Evolutionary conservation across 139 green algal genomes (phyloP).

Genomic region (Chlamydomonas sp.): DNA sequence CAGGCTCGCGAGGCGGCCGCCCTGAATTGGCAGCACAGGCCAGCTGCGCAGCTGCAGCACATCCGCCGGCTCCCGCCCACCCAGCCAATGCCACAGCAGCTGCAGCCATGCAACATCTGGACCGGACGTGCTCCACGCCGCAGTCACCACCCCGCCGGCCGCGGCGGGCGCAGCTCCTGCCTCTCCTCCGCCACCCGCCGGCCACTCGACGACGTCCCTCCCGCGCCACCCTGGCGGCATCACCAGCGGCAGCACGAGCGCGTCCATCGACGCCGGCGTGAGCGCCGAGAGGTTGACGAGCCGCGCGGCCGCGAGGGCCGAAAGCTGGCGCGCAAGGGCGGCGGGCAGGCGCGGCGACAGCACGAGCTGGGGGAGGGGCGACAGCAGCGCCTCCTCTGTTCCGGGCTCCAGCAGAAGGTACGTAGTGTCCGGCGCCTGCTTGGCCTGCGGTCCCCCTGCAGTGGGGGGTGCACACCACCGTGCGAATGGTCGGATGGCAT

Average conservation of each 20-base stretch:
- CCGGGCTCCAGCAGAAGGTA: no score
- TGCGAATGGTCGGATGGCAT: no score
- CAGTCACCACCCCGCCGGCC: no score
- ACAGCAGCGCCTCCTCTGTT: conserved; percentile 31
- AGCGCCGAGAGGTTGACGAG: conserved; percentile 31
- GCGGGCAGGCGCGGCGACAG: conserved; percentile 9
- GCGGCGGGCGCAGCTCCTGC: neutral
- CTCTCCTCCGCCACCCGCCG: neutral
- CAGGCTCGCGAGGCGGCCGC: conserved; percentile 30
- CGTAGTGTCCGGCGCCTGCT: no score
- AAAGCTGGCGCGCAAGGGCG: neutral
- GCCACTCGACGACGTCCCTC: conserved; percentile 2
- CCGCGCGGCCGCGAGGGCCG: neutral
- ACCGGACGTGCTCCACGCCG: no score
- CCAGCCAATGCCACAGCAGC: conserved; percentile 37
- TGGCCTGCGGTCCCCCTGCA: no score
- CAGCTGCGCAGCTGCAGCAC: conserved; percentile 26
- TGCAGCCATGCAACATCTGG: conserved; percentile 28
- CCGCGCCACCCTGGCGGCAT: conserved; percentile 43
- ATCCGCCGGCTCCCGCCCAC: neutral
- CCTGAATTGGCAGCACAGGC: conserved; percentile 52
- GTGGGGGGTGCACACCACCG: no score
- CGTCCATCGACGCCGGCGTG: conserved; percentile 19
- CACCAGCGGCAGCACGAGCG: conserved; percentile 36
- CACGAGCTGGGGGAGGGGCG: neutral